Percentiles rank a stretch among this genome's conserved stretches.
phyloP scores from a whole-genome alignment of 257 asterid genomes.

The Forsythia suspensa region DNA sequence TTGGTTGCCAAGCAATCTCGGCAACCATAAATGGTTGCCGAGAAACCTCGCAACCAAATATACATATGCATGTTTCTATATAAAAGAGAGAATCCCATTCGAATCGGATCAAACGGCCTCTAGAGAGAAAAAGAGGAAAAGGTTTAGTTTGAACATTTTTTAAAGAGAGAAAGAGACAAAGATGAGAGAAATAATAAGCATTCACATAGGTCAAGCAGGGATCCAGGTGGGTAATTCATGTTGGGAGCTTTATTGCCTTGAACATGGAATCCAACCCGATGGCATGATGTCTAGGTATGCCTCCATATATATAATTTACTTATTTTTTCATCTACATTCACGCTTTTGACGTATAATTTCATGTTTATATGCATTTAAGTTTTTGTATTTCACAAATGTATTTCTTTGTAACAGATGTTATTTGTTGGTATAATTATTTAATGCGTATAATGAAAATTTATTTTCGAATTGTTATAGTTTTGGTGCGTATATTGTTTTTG shows the following conservation, averaged over 20 bases:
- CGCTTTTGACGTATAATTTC: not conserved
- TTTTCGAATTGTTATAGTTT: too few species aligned
- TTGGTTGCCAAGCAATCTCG: too few species aligned
- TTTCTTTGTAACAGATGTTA: not conserved
- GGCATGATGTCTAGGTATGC: conserved; percentile 11
- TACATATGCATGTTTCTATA: not conserved
- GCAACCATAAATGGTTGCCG: too few species aligned
- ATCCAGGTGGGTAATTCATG: conserved; percentile 14
- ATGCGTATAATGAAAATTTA: not conserved
- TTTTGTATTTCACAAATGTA: not conserved
- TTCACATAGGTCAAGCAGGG: conserved; percentile 13
- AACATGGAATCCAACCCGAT: conserved; percentile 6
- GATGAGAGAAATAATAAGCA: conserved; percentile 8
- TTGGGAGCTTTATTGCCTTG: conserved; percentile 13
- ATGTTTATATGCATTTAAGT: not conserved
- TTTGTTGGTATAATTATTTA: not conserved
- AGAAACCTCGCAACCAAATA: too few species aligned
- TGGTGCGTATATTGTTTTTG: not conserved
- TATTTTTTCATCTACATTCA: not conserved
- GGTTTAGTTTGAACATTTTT: not conserved
- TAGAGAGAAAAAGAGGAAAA: not conserved
- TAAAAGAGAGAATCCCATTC: not conserved
- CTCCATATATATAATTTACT: not conserved
- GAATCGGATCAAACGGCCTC: not conserved
- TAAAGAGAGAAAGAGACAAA: not conserved